These are phyloP conservation scores for Passiflora organensis DNA, from an alignment of 345 rosid species.

Conservation along the genomic window DNA sequence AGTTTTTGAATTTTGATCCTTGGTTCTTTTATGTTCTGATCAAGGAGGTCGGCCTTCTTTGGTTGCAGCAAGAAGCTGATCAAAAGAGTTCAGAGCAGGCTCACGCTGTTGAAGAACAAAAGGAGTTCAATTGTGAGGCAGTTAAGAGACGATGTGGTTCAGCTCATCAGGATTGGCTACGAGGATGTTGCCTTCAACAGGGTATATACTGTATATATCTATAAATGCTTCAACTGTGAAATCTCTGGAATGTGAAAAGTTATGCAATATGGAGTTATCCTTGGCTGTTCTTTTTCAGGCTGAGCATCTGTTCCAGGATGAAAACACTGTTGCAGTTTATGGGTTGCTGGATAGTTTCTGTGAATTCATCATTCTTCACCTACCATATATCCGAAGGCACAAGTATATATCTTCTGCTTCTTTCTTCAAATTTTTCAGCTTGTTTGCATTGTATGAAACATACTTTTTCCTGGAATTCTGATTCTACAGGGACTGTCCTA, in stretches of 20 bases:
- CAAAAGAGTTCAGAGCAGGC: constrained; percentile 51
- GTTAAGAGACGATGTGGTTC: constrained; percentile 56
- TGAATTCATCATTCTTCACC: constrained; percentile 44
- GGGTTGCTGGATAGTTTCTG: constrained; percentile 57
- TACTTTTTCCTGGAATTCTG: neutral
- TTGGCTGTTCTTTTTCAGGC: constrained; percentile 50
- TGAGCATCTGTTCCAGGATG: constrained; percentile 53
- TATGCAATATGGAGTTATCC: neutral
- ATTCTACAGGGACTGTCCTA: constrained; percentile 52
- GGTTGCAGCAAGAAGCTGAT: constrained; percentile 56
- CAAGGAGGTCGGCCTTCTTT: neutral
- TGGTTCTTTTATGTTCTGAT: neutral
- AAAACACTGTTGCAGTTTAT: constrained; percentile 39
- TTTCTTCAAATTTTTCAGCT: too few species aligned
- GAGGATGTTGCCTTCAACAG: constrained; percentile 43
- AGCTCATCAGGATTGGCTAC: constrained; percentile 52
- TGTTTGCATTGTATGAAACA: too few species aligned
- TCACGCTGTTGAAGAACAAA: constrained; percentile 63
- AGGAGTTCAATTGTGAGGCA: constrained; percentile 53
- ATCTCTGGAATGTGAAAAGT: too few species aligned
- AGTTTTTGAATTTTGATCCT: neutral
- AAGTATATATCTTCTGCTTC: neutral
- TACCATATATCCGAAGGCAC: constrained; percentile 48
- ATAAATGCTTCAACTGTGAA: too few species aligned
- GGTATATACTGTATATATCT: constrained; percentile 30